phyloP scores from a whole-genome alignment of 768 basidiomycete genomes.

The Serendipita vermifera region DNA sequence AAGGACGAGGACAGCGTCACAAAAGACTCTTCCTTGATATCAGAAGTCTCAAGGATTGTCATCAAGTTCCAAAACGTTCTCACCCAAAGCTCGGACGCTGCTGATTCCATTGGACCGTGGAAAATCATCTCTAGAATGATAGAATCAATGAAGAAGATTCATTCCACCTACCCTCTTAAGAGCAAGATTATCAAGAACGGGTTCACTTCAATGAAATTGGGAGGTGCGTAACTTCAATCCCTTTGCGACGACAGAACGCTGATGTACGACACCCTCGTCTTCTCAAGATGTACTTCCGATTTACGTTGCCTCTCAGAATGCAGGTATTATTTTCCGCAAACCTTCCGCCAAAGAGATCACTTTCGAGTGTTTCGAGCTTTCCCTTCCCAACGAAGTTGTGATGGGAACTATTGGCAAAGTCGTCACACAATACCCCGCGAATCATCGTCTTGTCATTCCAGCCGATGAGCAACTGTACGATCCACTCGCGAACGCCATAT shows the following conservation, averaged over 20 bases:
- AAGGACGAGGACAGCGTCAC: slow-evolving; percentile 15
- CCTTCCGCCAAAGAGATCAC: slow-evolving; percentile 17
- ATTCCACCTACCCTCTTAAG: neutral
- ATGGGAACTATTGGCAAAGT: slow-evolving; percentile 33
- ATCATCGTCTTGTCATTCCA: slow-evolving; percentile 30
- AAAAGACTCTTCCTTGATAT: slow-evolving; percentile 19
- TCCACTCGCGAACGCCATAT: slow-evolving; percentile 30
- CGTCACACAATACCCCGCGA: slow-evolving; percentile 31
- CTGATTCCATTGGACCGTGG: too few species aligned
- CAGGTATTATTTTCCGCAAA: slow-evolving; percentile 26
- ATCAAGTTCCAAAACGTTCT: too few species aligned
- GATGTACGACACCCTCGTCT: slow-evolving; percentile 16
- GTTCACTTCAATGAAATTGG: neutral
- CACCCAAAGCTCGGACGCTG: too few species aligned
- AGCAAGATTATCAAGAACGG: neutral
- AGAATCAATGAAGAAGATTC: neutral
- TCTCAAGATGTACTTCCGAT: slow-evolving; percentile 28
- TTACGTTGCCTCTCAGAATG: slow-evolving; percentile 36
- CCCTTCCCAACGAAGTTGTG: slow-evolving; percentile 26
- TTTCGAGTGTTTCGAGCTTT: slow-evolving; percentile 38
- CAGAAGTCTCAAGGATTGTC: too few species aligned
- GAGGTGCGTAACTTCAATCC: too few species aligned
- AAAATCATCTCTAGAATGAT: neutral
- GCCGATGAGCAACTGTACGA: slow-evolving; percentile 17
- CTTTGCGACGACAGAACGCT: too few species aligned